These are phyloP conservation scores for Phanerochaete sordida DNA, from an alignment of 768 basidiomycete genomes.

Conservation along the genomic window DNA sequence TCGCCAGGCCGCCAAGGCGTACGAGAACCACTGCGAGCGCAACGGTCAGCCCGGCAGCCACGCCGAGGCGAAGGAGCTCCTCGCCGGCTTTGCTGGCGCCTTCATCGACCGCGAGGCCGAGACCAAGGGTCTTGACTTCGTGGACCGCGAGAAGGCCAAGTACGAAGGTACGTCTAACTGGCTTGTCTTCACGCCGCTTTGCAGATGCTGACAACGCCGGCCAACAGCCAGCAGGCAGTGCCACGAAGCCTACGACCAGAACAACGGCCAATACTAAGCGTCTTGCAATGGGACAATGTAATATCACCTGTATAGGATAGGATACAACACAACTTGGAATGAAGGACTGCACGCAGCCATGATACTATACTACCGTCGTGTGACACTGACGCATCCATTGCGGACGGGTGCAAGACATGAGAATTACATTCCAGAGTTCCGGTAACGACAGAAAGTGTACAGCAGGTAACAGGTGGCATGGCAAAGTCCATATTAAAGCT, in stretches of 20 bases:
- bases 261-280: conserved; percentile 5
- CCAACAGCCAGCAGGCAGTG: not conserved
- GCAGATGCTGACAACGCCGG: not conserved
- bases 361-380: too few species aligned
- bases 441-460: too few species aligned
- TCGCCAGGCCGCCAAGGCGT: conserved; percentile 51
- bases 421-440: too few species aligned
- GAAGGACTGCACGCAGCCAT: not conserved
- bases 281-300: not conserved
- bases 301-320: not conserved
- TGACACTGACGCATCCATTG: not conserved
- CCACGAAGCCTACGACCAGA: conserved; percentile 3
- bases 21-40: conserved; percentile 45
- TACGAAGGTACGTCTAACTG: conserved; percentile 25
- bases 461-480: too few species aligned
- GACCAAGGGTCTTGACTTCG: conserved; percentile 41
- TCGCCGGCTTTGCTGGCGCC: conserved; percentile 52
- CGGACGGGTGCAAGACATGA: too few species aligned
- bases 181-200: not conserved
- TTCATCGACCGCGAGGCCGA: conserved; percentile 54
- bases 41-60: conserved; percentile 51
- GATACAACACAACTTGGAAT: not conserved
- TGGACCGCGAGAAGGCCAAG: conserved; percentile 43
- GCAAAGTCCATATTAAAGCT: too few species aligned
- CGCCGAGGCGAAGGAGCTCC: conserved; percentile 52